Evolutionary conservation across 768 basidiomycete species (phyloP).

Genomic region (Clitopilus hobsonii): DNA sequence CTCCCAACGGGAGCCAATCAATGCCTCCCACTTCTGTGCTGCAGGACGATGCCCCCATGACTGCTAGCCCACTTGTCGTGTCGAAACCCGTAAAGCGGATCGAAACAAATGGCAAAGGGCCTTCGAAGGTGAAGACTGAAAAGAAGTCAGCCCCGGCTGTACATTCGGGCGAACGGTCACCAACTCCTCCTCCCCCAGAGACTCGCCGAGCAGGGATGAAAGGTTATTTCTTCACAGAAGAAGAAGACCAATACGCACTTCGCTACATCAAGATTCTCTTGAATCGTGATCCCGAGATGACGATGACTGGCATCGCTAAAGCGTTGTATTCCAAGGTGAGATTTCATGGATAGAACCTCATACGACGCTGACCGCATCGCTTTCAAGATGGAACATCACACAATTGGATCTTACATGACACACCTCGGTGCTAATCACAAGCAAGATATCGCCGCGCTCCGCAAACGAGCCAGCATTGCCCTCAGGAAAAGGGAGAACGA

Average conservation of each 20-base stretch:
- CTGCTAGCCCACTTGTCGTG: too few species aligned
- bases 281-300: slow-evolving; percentile 41
- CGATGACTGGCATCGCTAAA: slow-evolving; percentile 28
- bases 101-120: too few species aligned
- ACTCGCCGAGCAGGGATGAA: slow-evolving; percentile 22
- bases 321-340: slow-evolving; percentile 44
- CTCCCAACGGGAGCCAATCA: not conserved
- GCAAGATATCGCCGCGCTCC: slow-evolving; percentile 38
- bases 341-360: not conserved
- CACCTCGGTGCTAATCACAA: slow-evolving; percentile 27
- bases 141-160: not conserved
- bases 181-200: slow-evolving; percentile 39
- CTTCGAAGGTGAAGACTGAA: not conserved
- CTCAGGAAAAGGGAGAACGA: slow-evolving; percentile 33
- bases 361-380: not conserved
- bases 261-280: slow-evolving; percentile 42
- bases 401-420: slow-evolving; percentile 43
- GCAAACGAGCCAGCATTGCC: slow-evolving; percentile 47
- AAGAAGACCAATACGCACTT: slow-evolving; percentile 45
- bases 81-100: too few species aligned
- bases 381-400: slow-evolving; percentile 58
- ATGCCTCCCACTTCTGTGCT: too few species aligned
- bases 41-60: too few species aligned
- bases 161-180: slow-evolving; percentile 23
- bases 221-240: slow-evolving; percentile 29